Base-by-base conservation (phyloP, 371 early-diverging fungal genomes). In the Thermomucor indicae-seudaticae region DNA sequence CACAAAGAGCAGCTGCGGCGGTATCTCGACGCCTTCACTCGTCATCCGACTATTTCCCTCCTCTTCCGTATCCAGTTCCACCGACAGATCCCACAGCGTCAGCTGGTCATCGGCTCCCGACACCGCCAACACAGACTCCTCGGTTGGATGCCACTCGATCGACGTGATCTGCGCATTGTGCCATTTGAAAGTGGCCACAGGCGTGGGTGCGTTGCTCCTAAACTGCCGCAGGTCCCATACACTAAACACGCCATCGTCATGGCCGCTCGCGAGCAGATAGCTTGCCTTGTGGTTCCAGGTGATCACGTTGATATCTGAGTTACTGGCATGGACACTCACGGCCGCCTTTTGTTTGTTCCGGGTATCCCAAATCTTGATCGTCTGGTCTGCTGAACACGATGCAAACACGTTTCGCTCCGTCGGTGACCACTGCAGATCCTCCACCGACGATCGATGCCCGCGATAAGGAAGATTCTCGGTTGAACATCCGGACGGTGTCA, bases 381-480 rank as follows among this genome's bases (percentile, higher is more conserved):
- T 91, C 57, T 88, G 80, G 72, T 96, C 96, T 4, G 90, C 81
- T 0, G 93, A 91, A 57, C 88, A 85, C 3, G 92, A 88, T 0
- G 96, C 95, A 83, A 98, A 98, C 5, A 96, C 96, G 20, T 79
- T 84, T 25, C 78, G 78, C 58, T 96, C 92, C 1, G 82, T 74
- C 22, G 96, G 94, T 1, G 96, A 93, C 96, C 96, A 96, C 70
- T 96, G 96, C 40, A 98, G 53, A 72, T 98, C 98, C 65, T 98
- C 98, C 4, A 96, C 85, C 25, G 93, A 93, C 12, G 82, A 80
- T 39, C 74, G 78, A 61, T 96, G 96, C 39, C 91, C 96, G 28
- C 66, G 72, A 72, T 91, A 94, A 4, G 92, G 79, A 16, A 72
- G 74, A 25, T 79, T 60, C 40, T 92, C 92, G 8, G 94, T 87